phyloP scores from a whole-genome alignment of 202 grass and related monocot genomes.

The Setaria viridis region DNA sequence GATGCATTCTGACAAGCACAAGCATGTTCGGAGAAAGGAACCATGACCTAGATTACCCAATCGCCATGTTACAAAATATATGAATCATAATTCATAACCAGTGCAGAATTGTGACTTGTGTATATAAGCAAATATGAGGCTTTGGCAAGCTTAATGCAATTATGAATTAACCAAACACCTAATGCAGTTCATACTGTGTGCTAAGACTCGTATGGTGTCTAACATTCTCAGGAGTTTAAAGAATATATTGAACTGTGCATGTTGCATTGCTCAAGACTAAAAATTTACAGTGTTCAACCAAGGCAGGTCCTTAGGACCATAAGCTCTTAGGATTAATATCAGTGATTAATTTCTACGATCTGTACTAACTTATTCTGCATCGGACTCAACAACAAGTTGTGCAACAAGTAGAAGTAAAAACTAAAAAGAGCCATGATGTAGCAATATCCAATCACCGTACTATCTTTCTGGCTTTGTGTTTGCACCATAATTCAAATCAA shows the following conservation, averaged over 20 bases:
- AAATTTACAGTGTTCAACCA: background rate
- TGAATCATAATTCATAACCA: background rate
- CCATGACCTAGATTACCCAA: background rate
- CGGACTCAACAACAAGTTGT: background rate
- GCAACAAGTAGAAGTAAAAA: background rate
- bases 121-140: background rate
- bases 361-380: background rate
- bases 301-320: background rate
- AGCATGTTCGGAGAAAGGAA: background rate
- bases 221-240: background rate
- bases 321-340: background rate
- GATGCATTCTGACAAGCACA: slow-evolving; percentile 3
- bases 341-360: background rate
- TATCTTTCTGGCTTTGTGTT: background rate
- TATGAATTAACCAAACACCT: slow-evolving; percentile 9
- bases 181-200: background rate
- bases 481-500: background rate
- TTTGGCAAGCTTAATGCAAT: background rate
- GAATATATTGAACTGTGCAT: background rate
- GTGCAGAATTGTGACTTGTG: background rate
- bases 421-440: background rate
- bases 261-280: background rate
- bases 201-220: background rate
- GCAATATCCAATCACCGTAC: background rate
- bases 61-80: background rate